Base-by-base conservation (phyloP, 2,329 filamentous ascomycete genomes). In the Corniculantispora saksenae region DNA sequence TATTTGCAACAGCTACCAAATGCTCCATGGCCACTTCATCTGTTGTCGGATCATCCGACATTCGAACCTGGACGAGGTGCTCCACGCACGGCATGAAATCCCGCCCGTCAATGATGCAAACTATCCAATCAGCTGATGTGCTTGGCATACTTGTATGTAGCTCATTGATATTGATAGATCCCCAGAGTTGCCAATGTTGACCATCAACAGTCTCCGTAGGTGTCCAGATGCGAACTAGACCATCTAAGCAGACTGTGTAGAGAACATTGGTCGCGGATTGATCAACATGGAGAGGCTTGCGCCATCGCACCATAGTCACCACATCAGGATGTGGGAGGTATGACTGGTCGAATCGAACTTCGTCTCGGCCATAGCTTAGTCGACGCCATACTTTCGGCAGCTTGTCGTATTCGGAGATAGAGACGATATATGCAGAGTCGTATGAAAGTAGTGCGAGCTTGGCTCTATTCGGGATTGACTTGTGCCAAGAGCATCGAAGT, bases 331-430 rank as follows among this genome's bases (percentile, higher is more conserved):
- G 95, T n/a, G 89, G 83, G 1, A 99, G 86, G 77, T 98, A 98
- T 32, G 89, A 89, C 71, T 97, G 89, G 72, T 98, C 94, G 77
- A 98, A 98, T 64, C 91, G 86, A 47, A 93, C 90, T 70, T 96
- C 91, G 65, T 93, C 90, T 1, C 88, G 85, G 17, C 93, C 93
- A 74, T 94, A 97, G 10, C 91, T 91, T 27, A 97, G 81, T 61
- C 94, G 86, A 68, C 93, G 88, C 95, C 96, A 99, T 71, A 98
- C 86, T 79, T 99, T 98, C 69, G 97, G 89, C 23, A 98, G 80
- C 60, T 90, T 85, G 76, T 98, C 95, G 73, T 92, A 87, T 58
- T 84, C 81, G 50, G 93, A 91, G 15, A 91, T 86, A 1, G 92
- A 94, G 21, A 93, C 94, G 61, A 98, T 92, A 67, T 97, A 88